Percentiles rank a stretch among this genome's conserved stretches.
Evolutionary conservation across 2,329 filamentous ascomycete genomes (phyloP).

Genomic region (Aspergillus spinulosporus): DNA sequence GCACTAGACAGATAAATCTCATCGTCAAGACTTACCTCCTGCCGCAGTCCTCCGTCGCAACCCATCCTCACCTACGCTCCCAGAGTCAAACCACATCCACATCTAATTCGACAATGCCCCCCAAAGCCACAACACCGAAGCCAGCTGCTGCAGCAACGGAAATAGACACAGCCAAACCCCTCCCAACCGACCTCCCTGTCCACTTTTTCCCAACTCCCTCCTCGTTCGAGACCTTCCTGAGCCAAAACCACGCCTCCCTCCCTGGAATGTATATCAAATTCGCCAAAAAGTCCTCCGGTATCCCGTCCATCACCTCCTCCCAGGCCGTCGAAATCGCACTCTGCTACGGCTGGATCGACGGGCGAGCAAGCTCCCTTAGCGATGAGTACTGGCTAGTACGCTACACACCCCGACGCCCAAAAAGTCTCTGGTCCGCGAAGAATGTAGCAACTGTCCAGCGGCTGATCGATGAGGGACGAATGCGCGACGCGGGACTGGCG

Average conservation of each 20-base stretch:
- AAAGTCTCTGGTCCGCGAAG: slow-evolving; percentile 60
- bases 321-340: slow-evolving; percentile 59
- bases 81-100: not conserved
- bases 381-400: slow-evolving; percentile 54
- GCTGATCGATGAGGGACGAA: slow-evolving; percentile 50
- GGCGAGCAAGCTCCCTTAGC: slow-evolving; percentile 52
- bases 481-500: slow-evolving; percentile 50
- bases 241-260: slow-evolving; percentile 34
- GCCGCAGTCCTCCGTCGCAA: not conserved
- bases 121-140: not conserved
- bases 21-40: not conserved
- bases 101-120: not conserved
- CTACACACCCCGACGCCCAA: slow-evolving; percentile 58
- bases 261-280: slow-evolving; percentile 52
- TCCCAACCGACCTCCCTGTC: slow-evolving; percentile 28
- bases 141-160: not conserved
- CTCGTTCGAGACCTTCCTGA: slow-evolving; percentile 45
- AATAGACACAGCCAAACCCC: slow-evolving; percentile 6
- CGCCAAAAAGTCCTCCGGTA: slow-evolving; percentile 49
- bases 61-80: too few relatives aligned
- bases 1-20: not conserved
- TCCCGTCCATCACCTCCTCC: slow-evolving; percentile 47
- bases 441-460: slow-evolving; percentile 56
- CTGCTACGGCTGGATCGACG: slow-evolving; percentile 66
- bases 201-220: slow-evolving; percentile 27